Evolutionary conservation across 1,284 basidiomycete genomes (phyloP).

Genomic region (Rhodotorula sp.): DNA sequence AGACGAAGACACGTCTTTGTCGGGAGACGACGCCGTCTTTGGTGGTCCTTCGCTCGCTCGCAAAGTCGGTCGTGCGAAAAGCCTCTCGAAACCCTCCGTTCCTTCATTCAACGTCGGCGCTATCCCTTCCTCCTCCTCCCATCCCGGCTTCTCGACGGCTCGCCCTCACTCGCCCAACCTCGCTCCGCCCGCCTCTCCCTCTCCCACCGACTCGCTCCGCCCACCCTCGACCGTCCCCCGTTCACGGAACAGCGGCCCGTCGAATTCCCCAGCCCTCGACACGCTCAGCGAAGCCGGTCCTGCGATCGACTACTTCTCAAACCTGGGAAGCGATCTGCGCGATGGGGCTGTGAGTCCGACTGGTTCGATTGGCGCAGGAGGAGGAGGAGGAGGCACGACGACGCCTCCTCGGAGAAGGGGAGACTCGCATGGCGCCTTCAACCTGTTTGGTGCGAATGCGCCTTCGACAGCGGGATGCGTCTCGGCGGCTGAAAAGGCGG

Average conservation of each 20-base stretch:
- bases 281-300: conserved; percentile 37
- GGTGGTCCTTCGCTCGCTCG: conserved; percentile 21
- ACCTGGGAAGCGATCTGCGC: conserved; percentile 14
- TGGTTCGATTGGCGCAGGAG: background rate
- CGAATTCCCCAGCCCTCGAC: conserved; percentile 25
- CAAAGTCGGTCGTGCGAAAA: conserved; percentile 26
- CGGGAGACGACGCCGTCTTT: conserved; percentile 31
- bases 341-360: conserved; percentile 7
- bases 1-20: conserved; percentile 8
- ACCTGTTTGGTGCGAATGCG: conserved; percentile 25
- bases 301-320: conserved; percentile 35
- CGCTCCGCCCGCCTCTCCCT: background rate
- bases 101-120: conserved; percentile 27
- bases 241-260: conserved; percentile 8
- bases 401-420: conserved; percentile 22
- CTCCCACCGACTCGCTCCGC: conserved; percentile 1
- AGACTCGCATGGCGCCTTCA: conserved; percentile 9
- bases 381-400: conserved; percentile 1
- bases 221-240: conserved; percentile 8
- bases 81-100: conserved; percentile 30
- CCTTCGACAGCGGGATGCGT: background rate
- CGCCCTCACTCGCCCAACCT: conserved; percentile 6
- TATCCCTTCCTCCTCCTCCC: conserved; percentile 31
- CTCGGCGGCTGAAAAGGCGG: background rate
- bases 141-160: conserved; percentile 35